Percentiles rank a stretch among this genome's conserved stretches.
Evolutionary conservation across 1,284 basidiomycete genomes (phyloP).

Genomic region (Prillingera fragicola): DNA sequence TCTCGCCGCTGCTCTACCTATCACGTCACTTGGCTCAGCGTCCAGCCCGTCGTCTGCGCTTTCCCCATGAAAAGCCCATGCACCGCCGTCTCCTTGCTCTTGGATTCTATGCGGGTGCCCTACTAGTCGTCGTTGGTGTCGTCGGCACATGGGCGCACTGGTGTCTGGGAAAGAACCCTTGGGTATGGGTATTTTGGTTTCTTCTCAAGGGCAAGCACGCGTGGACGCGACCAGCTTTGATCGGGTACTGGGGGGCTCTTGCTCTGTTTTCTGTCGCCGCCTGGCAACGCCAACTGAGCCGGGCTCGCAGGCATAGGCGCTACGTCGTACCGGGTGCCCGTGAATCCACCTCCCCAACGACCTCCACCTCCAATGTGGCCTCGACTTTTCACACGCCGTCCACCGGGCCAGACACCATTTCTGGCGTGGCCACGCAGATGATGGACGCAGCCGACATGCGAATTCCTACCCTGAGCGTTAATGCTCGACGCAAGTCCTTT

Average conservation of each 20-base stretch:
- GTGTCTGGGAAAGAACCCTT: conserved; percentile 82
- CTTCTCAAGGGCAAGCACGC: conserved; percentile 65
- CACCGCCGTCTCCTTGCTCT: conserved; percentile 79
- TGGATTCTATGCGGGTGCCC: conserved; percentile 74
- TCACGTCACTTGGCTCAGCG: conserved; percentile 88
- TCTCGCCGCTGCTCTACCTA: conserved; percentile 89
- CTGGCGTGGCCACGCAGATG: conserved; percentile 61
- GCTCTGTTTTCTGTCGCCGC: conserved; percentile 79
- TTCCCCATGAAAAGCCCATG: conserved; percentile 78
- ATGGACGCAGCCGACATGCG: conserved; percentile 80
- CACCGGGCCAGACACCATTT: background rate
- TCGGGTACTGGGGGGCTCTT: conserved; percentile 79
- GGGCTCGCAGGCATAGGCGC: conserved; percentile 59
- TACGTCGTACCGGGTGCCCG: conserved; percentile 28
- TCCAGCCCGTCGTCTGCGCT: conserved; percentile 80
- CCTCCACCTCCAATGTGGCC: background rate
- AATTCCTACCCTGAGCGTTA: conserved; percentile 82
- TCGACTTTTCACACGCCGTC: background rate
- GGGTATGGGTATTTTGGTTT: conserved; percentile 76
- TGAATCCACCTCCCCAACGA: background rate
- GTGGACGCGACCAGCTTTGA: conserved; percentile 76
- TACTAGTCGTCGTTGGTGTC: conserved; percentile 73
- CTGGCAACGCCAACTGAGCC: conserved; percentile 81
- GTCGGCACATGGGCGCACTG: conserved; percentile 89
- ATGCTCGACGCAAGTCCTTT: conserved; percentile 96